A percentile compares a stretch with the other conserved stretches of the same genome.
Conservation (phyloP, 257 asterid genomes). For the Nicotiana tomentosiformis region DNA sequence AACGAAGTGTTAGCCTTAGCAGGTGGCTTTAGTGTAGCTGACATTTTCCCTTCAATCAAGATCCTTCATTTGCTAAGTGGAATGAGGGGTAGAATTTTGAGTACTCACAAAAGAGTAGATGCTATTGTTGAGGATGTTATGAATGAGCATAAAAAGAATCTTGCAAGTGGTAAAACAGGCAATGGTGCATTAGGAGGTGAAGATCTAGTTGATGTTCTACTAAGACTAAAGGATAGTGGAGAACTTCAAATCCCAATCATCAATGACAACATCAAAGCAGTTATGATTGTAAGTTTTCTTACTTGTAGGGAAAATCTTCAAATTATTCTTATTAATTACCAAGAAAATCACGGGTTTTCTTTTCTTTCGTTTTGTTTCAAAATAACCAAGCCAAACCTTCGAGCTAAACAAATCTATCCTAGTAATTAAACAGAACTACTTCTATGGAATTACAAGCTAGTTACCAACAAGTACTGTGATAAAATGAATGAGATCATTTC, state of each 20-base stretch:
- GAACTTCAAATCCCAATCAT: conserved; percentile 2
- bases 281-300: conserved; percentile 9
- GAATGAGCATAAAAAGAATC: neutral
- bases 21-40: conserved; percentile 1
- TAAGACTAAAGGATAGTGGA: conserved; percentile 5
- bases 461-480: neutral
- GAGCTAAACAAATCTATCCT: no score
- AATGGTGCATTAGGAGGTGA: neutral
- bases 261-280: conserved; percentile 17
- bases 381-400: no score
- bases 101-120: conserved; percentile 2
- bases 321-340: no score
- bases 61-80: neutral
- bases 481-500: no score
- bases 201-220: conserved; percentile 12
- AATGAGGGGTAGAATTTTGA: neutral
- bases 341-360: neutral
- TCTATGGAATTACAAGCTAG: neutral
- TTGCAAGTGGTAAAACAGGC: neutral
- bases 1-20: neutral
- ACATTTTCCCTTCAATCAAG: conserved; percentile 10
- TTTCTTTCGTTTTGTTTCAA: neutral
- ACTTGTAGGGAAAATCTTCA: neutral
- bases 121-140: conserved; percentile 8
- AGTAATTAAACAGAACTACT: no score